A percentile compares a stretch with the other conserved stretches of the same genome.
Evolutionary conservation across 2,329 filamentous ascomycete species (phyloP).

Genomic region (Cyphellophora europaea): DNA sequence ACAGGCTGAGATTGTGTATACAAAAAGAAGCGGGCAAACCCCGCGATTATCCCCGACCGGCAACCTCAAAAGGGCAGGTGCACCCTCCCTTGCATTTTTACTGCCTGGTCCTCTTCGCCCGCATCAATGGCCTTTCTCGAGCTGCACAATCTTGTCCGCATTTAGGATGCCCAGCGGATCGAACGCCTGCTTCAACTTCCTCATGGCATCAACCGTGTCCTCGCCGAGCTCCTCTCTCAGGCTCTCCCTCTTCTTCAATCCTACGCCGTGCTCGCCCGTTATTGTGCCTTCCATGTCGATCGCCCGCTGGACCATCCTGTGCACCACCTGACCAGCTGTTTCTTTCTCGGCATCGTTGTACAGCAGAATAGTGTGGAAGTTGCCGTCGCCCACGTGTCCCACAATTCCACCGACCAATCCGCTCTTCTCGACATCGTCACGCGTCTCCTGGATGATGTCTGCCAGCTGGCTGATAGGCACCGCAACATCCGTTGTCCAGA

Average conservation of each 20-base stretch:
- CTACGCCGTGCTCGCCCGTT: slow-evolving; percentile 63
- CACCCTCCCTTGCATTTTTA: too few species aligned
- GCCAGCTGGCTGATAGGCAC: slow-evolving; percentile 64
- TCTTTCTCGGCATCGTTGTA: slow-evolving; percentile 50
- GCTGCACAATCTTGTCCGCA: slow-evolving; percentile 56
- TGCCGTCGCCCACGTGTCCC: slow-evolving; percentile 66
- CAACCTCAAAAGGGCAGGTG: too few species aligned
- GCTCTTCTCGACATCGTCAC: slow-evolving; percentile 53
- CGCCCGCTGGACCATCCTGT: slow-evolving; percentile 61
- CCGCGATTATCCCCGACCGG: too few species aligned
- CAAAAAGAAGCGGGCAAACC: too few species aligned
- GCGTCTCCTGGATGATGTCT: slow-evolving; percentile 63
- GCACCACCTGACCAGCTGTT: slow-evolving; percentile 50
- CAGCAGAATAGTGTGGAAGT: slow-evolving; percentile 60
- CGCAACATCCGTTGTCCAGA: slow-evolving; percentile 76
- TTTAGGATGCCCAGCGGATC: slow-evolving; percentile 59
- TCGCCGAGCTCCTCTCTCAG: slow-evolving; percentile 52
- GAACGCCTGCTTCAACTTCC: slow-evolving; percentile 55
- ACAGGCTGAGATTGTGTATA: too few species aligned
- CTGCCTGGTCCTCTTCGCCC: too few species aligned
- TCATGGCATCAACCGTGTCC: slow-evolving; percentile 55
- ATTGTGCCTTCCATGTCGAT: slow-evolving; percentile 64
- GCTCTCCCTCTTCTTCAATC: slow-evolving; percentile 60
- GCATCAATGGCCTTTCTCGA: slow-evolving; percentile 25
- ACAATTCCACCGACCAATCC: slow-evolving; percentile 58